Conservation (phyloP, 1,284 basidiomycete genomes). For the Bondarzewia mesenterica region DNA sequence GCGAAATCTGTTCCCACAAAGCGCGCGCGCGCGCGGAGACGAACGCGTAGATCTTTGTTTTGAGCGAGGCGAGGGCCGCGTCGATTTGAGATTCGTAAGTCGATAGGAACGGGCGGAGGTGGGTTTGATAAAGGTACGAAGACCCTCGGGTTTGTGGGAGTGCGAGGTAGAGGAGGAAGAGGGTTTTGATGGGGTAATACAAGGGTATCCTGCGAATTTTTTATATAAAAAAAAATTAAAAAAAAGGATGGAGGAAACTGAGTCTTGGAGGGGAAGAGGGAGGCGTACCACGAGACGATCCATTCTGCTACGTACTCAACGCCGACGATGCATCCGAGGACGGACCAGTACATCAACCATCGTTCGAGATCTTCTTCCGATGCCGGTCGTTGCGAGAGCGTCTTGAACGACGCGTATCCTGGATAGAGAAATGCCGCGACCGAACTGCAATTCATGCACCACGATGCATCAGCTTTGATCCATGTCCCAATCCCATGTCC, state of each 20-base stretch:
- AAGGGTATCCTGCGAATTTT: slow-evolving; percentile 65
- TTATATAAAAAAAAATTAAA: neutral
- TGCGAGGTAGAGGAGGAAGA: slow-evolving; percentile 82
- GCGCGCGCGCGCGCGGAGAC: slow-evolving; percentile 54
- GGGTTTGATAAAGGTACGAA: slow-evolving; percentile 68
- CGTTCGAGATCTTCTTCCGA: slow-evolving; percentile 73
- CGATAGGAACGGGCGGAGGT: slow-evolving; percentile 75
- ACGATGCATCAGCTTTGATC: neutral
- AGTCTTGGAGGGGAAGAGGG: slow-evolving; percentile 5
- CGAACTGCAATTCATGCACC: slow-evolving; percentile 33
- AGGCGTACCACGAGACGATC: slow-evolving; percentile 68
- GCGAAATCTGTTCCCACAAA: slow-evolving; percentile 50
- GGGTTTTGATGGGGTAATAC: slow-evolving; percentile 77
- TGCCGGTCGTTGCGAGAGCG: slow-evolving; percentile 69
- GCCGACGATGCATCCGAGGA: slow-evolving; percentile 69
- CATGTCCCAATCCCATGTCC: too few relatives aligned
- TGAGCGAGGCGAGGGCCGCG: slow-evolving; percentile 54
- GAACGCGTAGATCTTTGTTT: slow-evolving; percentile 52
- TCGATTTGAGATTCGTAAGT: slow-evolving; percentile 78
- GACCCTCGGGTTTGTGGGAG: slow-evolving; percentile 86
- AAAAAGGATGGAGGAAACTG: slow-evolving; percentile 2
- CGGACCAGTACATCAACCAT: slow-evolving; percentile 90
- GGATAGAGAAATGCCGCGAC: slow-evolving; percentile 72
- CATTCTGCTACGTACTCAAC: slow-evolving; percentile 77
- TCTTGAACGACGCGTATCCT: slow-evolving; percentile 82